These are phyloP conservation scores for Vaccinium corymbosum DNA, from an alignment of 148 eudicot species.

Conservation along the genomic window DNA sequence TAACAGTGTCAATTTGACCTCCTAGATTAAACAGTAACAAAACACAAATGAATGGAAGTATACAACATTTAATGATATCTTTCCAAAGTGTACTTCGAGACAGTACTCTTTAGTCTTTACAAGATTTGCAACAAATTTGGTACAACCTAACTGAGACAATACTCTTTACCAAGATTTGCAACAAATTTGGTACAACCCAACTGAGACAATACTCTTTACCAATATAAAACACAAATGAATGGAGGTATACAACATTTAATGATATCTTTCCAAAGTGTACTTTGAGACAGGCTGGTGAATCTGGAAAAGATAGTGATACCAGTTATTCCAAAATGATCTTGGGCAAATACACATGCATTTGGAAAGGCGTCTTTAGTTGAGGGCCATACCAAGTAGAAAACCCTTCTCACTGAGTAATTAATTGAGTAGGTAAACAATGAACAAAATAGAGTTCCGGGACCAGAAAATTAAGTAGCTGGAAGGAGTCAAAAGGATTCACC, in stretches of 20 bases:
- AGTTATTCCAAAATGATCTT: not conserved
- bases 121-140: not conserved
- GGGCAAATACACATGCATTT: conserved; percentile 9
- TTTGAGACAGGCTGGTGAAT: not conserved
- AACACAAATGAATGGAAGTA: not conserved
- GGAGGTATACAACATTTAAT: not conserved
- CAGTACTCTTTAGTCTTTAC: too few species aligned
- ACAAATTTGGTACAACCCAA: not conserved
- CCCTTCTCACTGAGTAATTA: not conserved
- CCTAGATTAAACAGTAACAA: not conserved
- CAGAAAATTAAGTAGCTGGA: not conserved
- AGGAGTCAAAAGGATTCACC: conserved; percentile 41
- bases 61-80: not conserved
- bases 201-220: not conserved
- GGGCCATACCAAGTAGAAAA: not conserved
- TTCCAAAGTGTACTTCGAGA: not conserved
- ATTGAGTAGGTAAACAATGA: not conserved
- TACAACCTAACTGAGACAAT: not conserved
- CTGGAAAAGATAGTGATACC: not conserved
- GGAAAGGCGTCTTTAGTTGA: not conserved
- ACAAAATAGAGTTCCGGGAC: not conserved
- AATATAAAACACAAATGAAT: not conserved
- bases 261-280: not conserved
- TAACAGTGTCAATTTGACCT: not conserved
- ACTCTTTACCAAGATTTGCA: not conserved